Conservation (phyloP, 1,284 basidiomycete genomes). For the Bondarzewia mesenterica region DNA sequence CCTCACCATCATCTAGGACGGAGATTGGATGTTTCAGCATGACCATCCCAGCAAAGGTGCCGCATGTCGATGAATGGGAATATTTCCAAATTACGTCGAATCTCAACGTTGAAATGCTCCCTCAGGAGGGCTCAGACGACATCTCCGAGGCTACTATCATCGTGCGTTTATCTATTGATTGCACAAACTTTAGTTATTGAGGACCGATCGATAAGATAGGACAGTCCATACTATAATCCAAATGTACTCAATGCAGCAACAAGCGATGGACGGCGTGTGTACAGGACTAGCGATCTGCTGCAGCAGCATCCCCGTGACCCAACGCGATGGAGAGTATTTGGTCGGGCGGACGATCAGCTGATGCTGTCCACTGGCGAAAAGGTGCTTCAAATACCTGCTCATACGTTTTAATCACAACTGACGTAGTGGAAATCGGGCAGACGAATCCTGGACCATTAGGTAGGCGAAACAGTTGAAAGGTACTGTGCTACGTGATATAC, state of each 20-base stretch:
- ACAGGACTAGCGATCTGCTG: conserved; percentile 17
- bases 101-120: conserved; percentile 5
- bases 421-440: conserved; percentile 4
- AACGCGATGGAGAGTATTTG: conserved; percentile 17
- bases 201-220: background rate
- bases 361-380: conserved; percentile 27
- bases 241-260: conserved; percentile 3
- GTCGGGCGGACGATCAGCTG: conserved; percentile 14
- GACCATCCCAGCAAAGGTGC: background rate
- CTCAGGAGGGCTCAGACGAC: conserved; percentile 6
- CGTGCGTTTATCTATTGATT: conserved; percentile 1
- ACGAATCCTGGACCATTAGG: conserved; percentile 18
- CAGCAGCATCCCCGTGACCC: conserved; percentile 20
- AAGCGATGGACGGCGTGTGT: background rate
- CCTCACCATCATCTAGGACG: background rate
- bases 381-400: conserved; percentile 9
- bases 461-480: background rate
- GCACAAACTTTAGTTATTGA: background rate
- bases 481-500: background rate
- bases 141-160: conserved; percentile 9
- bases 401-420: background rate
- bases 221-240: background rate
- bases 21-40: conserved; percentile 4
- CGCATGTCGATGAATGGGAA: conserved; percentile 11
- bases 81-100: conserved; percentile 9